Conservation (phyloP, 1,284 basidiomycete species). For the Volvariella surrecta region DNA sequence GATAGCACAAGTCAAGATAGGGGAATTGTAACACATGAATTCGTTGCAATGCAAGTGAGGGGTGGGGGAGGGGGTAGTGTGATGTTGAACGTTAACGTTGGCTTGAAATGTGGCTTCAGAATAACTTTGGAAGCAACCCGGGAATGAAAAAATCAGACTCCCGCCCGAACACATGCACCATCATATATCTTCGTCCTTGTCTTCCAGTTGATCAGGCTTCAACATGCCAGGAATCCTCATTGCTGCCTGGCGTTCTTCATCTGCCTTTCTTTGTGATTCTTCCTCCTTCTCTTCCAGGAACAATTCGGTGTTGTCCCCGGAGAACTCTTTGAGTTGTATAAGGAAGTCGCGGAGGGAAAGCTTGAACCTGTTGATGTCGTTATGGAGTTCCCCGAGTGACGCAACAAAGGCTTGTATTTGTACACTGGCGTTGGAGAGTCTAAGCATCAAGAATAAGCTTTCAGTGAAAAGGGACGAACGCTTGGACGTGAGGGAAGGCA, state of each 20-base stretch:
- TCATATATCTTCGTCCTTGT: slow-evolving; percentile 78
- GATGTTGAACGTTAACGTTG: too few species aligned
- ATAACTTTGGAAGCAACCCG: slow-evolving; percentile 8
- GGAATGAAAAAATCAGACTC: not conserved
- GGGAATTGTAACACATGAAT: slow-evolving; percentile 15
- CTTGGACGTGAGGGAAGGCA: slow-evolving; percentile 88
- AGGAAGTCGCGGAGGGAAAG: slow-evolving; percentile 88
- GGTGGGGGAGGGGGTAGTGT: slow-evolving; percentile 14
- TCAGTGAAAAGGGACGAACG: slow-evolving; percentile 35
- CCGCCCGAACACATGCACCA: not conserved
- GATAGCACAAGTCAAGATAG: slow-evolving; percentile 6
- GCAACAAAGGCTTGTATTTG: slow-evolving; percentile 79
- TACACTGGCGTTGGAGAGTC: slow-evolving; percentile 26
- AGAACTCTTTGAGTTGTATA: slow-evolving; percentile 91
- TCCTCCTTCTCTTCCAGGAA: slow-evolving; percentile 95
- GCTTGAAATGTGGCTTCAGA: slow-evolving; percentile 14
- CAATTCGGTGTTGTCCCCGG: slow-evolving; percentile 62
- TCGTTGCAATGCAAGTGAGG: slow-evolving; percentile 16
- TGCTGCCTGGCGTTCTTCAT: slow-evolving; percentile 81
- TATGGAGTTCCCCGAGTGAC: slow-evolving; percentile 79
- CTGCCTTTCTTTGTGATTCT: slow-evolving; percentile 58
- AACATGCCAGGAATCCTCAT: slow-evolving; percentile 98
- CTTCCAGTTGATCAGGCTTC: slow-evolving; percentile 91
- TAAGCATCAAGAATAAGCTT: not conserved
- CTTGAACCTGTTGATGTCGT: slow-evolving; percentile 92